phyloP scores from a whole-genome alignment of 345 rosid genomes.

The Ceriops decandra region DNA sequence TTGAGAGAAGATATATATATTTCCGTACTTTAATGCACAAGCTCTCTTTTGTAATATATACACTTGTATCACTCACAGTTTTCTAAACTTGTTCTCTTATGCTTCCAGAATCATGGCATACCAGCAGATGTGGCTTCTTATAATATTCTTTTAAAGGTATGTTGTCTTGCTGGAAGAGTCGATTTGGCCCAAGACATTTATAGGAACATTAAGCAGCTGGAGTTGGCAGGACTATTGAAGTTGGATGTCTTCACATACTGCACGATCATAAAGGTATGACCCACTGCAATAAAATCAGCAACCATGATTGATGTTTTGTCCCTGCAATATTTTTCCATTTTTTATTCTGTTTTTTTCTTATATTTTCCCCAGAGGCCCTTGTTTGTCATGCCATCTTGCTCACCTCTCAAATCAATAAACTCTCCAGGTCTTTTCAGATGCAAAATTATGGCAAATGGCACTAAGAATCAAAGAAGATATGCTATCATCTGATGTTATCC shows the following conservation, averaged over 20 bases:
- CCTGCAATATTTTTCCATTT: not conserved
- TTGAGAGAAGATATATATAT: too few relatives aligned
- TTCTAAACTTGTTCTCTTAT: conserved; percentile 11
- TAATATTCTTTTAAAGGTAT: conserved; percentile 85
- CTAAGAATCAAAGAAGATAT: conserved; percentile 76
- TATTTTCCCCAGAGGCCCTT: not conserved
- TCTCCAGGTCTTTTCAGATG: conserved; percentile 81
- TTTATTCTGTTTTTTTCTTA: not conserved
- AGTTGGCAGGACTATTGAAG: conserved; percentile 56
- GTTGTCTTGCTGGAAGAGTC: conserved; percentile 75
- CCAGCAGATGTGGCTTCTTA: conserved; percentile 75
- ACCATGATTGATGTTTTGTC: not conserved
- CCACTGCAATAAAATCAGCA: conserved; percentile 12
- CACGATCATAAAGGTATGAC: conserved; percentile 76
- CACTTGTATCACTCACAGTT: not conserved
- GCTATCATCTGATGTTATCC: conserved; percentile 66
- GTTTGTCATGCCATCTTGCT: not conserved
- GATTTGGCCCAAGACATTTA: conserved; percentile 84
- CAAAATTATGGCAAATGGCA: conserved; percentile 88
- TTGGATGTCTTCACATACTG: conserved; percentile 88
- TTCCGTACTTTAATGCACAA: too few relatives aligned
- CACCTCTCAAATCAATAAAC: conserved; percentile 3
- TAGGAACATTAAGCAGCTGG: conserved; percentile 63
- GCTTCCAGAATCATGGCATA: conserved; percentile 59
- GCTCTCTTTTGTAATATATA: not conserved